These are phyloP conservation scores for Fraxinus platypoda DNA, from an alignment of 305 asterid genomes.

Conservation along the genomic window DNA sequence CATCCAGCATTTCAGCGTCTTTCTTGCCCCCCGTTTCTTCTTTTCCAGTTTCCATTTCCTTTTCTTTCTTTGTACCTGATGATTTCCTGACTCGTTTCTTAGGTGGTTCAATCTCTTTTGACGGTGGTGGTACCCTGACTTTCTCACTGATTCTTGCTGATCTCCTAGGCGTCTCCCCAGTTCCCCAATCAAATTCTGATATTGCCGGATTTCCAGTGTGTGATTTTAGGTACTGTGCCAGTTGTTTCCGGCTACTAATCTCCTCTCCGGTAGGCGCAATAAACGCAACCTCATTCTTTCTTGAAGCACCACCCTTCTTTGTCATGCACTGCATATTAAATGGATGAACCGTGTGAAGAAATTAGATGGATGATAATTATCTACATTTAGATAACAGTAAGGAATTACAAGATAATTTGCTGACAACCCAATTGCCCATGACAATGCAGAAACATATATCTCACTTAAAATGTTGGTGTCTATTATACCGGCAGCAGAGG, in stretches of 20 bases:
- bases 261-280: constrained; percentile 90
- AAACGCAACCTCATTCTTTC: constrained; percentile 67
- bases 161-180: constrained; percentile 82
- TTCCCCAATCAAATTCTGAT: constrained; percentile 86
- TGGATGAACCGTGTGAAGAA: not conserved
- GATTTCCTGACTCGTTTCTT: constrained; percentile 55
- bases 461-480: not conserved
- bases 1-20: constrained; percentile 32
- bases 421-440: constrained; percentile 35
- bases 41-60: constrained; percentile 29
- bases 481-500: not conserved
- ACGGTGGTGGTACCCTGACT: constrained; percentile 56
- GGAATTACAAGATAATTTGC: not conserved
- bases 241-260: constrained; percentile 56
- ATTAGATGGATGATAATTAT: not conserved
- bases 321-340: constrained; percentile 52
- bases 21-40: constrained; percentile 27
- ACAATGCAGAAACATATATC: not conserved
- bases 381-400: not conserved
- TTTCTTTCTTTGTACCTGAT: constrained; percentile 37
- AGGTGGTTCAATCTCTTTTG: constrained; percentile 50
- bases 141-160: constrained; percentile 83
- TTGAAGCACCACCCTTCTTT: constrained; percentile 55
- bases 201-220: constrained; percentile 65
- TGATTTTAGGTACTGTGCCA: constrained; percentile 68